Base-by-base conservation (phyloP, 306 rosid genomes). In the Quercus engelmannii region DNA sequence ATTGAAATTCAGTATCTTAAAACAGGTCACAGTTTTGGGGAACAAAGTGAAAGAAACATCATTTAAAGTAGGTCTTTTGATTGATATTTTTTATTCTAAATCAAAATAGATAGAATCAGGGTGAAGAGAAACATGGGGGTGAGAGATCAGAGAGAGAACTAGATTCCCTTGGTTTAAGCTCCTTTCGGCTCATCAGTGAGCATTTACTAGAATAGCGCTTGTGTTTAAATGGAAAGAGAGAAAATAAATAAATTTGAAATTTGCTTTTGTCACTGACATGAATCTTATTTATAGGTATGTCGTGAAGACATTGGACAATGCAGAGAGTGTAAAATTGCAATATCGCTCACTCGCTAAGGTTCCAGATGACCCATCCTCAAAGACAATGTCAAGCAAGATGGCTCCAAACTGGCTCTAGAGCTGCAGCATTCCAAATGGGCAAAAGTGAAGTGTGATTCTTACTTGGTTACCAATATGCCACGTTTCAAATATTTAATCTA, bases 311-410 rank as follows among this genome's bases (percentile, higher is more conserved):
- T 68, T 93, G 91, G 99, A 96, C 92, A 96, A 91, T 56, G 99
- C 99, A 35, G 99, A 96, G 90, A 96, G 99, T 76, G 99, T 96
- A 26, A 96, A 96, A 80, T 87, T 96, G 88, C 99, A 96, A 88
- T 93, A 93, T 84, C 97, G 99, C 21, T 96, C 99, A 20, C 97
- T 96, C 30, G 92, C 98, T 5, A 96, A 88, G 83, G 96, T 90
- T 81, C 76, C 85, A 6, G 88, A 89, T 30, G 94, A 88, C 73
- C 75, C 88, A 74, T 71, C 93, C 56, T 64, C 85, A 3, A 95
- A 91, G 85, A 87, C 88, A 20, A 78, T 87, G 78, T 76, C 96
- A n/a, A 84, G 80, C 87, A 95, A 91, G 92, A 75, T 83, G 82
- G 78, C 85, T 25, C 91, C 98, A 28, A 88, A 88, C 83, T 95